Conservation (phyloP, 176 grass and related monocot genomes). For the Triticum urartu region DNA sequence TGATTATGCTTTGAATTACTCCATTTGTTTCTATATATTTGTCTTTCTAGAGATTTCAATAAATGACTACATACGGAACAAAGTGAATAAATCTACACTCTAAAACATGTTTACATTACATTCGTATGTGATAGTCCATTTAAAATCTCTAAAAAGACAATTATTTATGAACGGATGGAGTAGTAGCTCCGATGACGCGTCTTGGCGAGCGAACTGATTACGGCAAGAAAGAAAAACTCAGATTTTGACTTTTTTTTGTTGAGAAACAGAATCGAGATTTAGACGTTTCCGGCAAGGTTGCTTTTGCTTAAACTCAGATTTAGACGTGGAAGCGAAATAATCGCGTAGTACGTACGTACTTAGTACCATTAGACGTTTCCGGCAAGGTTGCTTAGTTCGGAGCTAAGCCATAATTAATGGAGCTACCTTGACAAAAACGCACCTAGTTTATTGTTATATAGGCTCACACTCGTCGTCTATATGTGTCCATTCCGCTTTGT, state of each 20-base stretch:
- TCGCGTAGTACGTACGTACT: not conserved
- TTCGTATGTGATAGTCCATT: too few species aligned
- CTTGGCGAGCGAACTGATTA: not conserved
- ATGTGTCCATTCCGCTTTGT: not conserved
- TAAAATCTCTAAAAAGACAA: too few species aligned
- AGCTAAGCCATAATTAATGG: conserved; percentile 6
- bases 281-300: too few species aligned
- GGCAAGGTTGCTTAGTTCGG: conserved; percentile 14
- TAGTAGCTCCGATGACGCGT: not conserved
- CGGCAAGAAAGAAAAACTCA: not conserved
- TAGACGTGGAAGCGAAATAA: conserved; percentile 13
- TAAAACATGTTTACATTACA: too few species aligned
- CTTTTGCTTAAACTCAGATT: not conserved
- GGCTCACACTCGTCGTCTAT: not conserved
- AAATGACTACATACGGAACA: too few species aligned
- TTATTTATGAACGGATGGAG: too few species aligned
- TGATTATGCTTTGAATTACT: not conserved
- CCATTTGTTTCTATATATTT: too few species aligned
- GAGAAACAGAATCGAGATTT: too few species aligned
- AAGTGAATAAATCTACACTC: too few species aligned
- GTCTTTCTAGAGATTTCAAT: too few species aligned
- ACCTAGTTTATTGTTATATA: not conserved
- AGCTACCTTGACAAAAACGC: not conserved
- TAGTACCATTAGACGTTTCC: not conserved
- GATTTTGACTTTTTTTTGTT: too few species aligned